Evolutionary conservation across 345 rosid genomes (phyloP), one percentile per base, ranked within the genome.

Genomic region (Bruguiera parviflora): DNA sequence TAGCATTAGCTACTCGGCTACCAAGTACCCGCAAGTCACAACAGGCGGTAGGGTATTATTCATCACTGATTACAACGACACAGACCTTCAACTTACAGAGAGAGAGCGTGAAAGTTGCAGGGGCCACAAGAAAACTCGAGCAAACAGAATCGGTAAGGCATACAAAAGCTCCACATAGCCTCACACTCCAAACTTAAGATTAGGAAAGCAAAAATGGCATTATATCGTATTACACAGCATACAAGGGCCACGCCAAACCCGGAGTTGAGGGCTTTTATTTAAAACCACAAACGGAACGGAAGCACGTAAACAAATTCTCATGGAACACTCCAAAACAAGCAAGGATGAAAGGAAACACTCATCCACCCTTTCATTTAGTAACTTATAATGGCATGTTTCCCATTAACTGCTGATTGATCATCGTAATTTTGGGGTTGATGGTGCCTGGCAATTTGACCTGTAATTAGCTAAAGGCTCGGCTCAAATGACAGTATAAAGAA

Each of bases 351-450:
- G 72, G 67, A 73, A 71, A 68, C 73, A 70, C 39, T 76, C 79
- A 79, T 62, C 15, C 22, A 69, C 64, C 83, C 66, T 73, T 88
- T 85, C 11, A 84, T 84, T 84, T 78, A 82, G 84, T 67, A 79
- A 77, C 69, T 61, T 43, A 64, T 31, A n/a, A 65, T 28, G 74
- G 79, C 81, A 77, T 65, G 83, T 58, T 69, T 75, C 73, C 85
- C 76, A 22, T 57, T 71, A 19, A 19, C 46, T 47, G 39, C 16
- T 3, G 20, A 31, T 15, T 22, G 27, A 58, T 94, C 96, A 71
- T 89, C 87, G 51, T 83, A 71, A 73, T 65, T 75, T 76, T 49
- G 79, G 70, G 47, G 80, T 79, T 80, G 88, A 80, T 84, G 91
- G 63, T 80, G 90, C 51, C 97, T 91, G 84, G 70, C 65, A 72